These are phyloP conservation scores for Colletotrichum nymphaeae DNA, from an alignment of 2,329 filamentous ascomycete genomes.

Conservation along the genomic window DNA sequence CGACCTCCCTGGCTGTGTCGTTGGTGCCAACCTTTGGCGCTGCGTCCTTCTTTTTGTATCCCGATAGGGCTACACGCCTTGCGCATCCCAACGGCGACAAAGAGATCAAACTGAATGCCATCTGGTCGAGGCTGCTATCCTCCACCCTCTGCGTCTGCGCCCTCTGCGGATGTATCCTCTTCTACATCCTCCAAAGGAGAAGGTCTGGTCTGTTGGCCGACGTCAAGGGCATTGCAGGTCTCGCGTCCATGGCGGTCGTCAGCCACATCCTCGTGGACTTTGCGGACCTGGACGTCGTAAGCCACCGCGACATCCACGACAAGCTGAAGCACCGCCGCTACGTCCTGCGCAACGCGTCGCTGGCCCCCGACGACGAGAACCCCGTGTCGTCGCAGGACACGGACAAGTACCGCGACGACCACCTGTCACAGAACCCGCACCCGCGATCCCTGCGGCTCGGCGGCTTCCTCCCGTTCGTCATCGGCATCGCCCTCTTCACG, in stretches of 20 bases:
- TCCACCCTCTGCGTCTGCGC: conserved; percentile 68
- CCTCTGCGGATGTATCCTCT: conserved; percentile 65
- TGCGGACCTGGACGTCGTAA: conserved; percentile 75
- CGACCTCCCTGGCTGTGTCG: conserved; percentile 74
- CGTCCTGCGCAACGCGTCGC: conserved; percentile 75
- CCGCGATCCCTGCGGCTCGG: conserved; percentile 74
- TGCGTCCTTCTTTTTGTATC: conserved; percentile 68
- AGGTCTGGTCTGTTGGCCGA: conserved; percentile 75
- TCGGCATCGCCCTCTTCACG: conserved; percentile 66
- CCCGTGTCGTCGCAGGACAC: conserved; percentile 52
- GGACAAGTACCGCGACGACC: conserved; percentile 60
- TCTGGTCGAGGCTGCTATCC: conserved; percentile 73
- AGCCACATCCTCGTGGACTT: conserved; percentile 81
- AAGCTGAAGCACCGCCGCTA: conserved; percentile 75
- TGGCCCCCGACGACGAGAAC: conserved; percentile 71
- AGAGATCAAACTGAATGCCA: conserved; percentile 63
- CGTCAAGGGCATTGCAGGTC: conserved; percentile 78
- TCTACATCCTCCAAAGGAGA: conserved; percentile 70
- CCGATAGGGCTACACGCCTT: conserved; percentile 59
- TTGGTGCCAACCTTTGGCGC: conserved; percentile 76
- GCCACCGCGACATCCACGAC: conserved; percentile 74
- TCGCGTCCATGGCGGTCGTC: conserved; percentile 80
- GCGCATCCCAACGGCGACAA: conserved; percentile 58
- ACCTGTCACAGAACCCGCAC: conserved; percentile 71
- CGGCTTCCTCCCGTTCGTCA: conserved; percentile 71